Evolutionary conservation across 176 grass and related monocot species (phyloP), one percentile per base, ranked within the genome.

Genomic region (Oryza glumipatula): DNA sequence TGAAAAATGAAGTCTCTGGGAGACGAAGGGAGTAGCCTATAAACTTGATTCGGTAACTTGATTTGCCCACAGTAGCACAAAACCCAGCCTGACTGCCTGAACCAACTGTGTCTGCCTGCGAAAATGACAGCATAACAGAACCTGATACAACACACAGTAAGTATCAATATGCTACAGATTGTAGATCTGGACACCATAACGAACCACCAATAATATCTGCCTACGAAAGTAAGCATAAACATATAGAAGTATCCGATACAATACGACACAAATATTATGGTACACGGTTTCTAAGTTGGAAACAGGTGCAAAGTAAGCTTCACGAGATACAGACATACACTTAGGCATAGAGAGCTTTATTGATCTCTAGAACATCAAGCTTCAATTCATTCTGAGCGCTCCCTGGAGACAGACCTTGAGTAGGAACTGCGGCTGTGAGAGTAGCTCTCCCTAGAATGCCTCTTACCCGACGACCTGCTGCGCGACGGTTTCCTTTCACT

Each of bases 401-500:
- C 80, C 60, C 85, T 77, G 0, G 92, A 90, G 2, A 84, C 36
- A 30, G 89, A 94, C 39, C 87, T 79, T 0, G 82, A 89, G 70
- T 66, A 82, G 12, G 80, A 87, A 33, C 93, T 92, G 24, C 88
- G 75, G 56, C 93, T 92, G 47, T 94, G 87, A 11, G 85, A 54
- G 65, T 94, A 92, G 76, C 93, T 90, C 65, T 94, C 93, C 60
- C 93, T 91, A 23, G 82, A 94, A 56, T 43, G 60, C 24, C 87
- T 73, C 79, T 83, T 90, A 7, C 60, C 43, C 6, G 66, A 39
- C 23, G 79, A 94, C 67, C 60, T 77, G 56, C 84, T 73, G 65
- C 16, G 9, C 0, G 74, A 76, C 11, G 38, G 23, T 52, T 84
- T 77, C 36, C 58, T 83, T 52, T 2, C 65, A 9, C 19, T 67